Evolutionary conservation across 352 stramenopile genomes (phyloP).

Genomic region (Globisporangium splendens): DNA sequence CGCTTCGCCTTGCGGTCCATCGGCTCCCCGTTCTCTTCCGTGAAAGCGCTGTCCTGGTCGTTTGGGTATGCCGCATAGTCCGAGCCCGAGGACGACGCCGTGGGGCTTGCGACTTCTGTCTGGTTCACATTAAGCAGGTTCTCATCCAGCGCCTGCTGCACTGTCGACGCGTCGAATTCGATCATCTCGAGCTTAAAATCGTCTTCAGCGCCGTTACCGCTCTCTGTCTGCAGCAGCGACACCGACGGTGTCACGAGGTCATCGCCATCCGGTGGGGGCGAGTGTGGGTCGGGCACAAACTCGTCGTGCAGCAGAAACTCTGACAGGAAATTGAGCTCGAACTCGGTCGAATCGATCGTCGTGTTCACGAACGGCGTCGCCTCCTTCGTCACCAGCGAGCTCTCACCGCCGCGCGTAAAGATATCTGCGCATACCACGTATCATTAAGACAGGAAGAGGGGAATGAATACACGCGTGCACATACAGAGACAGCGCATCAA

Average conservation of each 20-base stretch:
- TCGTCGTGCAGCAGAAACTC: slow-evolving; percentile 45
- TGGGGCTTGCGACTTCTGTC: slow-evolving; percentile 1
- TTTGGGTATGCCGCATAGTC: slow-evolving; percentile 9
- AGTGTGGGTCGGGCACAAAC: slow-evolving; percentile 18
- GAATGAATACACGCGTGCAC: background rate
- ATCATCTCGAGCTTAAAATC: slow-evolving; percentile 6
- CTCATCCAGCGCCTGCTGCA: background rate
- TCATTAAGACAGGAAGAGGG: background rate
- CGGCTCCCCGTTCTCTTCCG: background rate
- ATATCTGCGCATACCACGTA: background rate
- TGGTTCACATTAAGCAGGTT: background rate
- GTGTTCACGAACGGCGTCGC: background rate
- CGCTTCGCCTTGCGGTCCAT: slow-evolving; percentile 26
- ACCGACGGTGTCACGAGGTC: background rate
- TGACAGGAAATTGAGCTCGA: slow-evolving; percentile 44
- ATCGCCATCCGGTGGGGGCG: slow-evolving; percentile 6
- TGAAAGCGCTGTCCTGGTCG: background rate
- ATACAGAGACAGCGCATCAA: background rate
- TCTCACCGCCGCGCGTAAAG: background rate
- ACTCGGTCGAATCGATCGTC: slow-evolving; percentile 10
- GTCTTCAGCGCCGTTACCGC: slow-evolving; percentile 1
- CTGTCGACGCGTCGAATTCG: slow-evolving; percentile 1
- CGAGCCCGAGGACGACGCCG: slow-evolving; percentile 10
- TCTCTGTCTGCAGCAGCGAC: background rate
- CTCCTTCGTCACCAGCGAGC: background rate